A percentile compares a stretch with the other conserved stretches of the same genome.
phyloP scores from a whole-genome alignment of 345 rosid genomes.

The Gossypium australe region DNA sequence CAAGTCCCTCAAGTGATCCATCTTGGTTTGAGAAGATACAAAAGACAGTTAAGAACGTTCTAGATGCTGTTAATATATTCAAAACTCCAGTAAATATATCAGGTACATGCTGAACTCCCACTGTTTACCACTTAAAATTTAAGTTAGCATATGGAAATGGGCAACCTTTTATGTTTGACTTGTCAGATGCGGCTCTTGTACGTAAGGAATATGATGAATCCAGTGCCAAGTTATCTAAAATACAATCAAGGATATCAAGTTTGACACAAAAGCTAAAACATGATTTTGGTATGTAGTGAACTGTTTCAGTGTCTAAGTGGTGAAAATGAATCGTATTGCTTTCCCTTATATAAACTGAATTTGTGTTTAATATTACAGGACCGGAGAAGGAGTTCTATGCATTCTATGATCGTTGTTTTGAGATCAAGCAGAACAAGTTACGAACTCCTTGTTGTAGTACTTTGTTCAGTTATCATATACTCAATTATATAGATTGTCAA shows the following conservation, averaged over 20 bases:
- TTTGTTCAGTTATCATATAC: not conserved
- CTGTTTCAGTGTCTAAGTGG: constrained; percentile 7
- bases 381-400: constrained; percentile 87
- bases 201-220: constrained; percentile 83
- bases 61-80: constrained; percentile 71
- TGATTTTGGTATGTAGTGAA: constrained; percentile 70
- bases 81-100: constrained; percentile 69
- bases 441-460: not conserved
- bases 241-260: constrained; percentile 79
- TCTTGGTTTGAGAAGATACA: constrained; percentile 90
- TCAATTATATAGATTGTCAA: not conserved
- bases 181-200: constrained; percentile 68
- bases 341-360: constrained; percentile 20
- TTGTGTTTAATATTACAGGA: constrained; percentile 45
- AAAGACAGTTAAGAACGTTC: constrained; percentile 45
- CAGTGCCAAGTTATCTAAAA: constrained; percentile 63
- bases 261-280: constrained; percentile 71
- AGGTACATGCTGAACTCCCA: constrained; percentile 35
- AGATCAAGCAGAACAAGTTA: constrained; percentile 88
- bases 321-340: constrained; percentile 14
- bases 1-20: constrained; percentile 34
- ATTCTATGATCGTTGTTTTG: constrained; percentile 72
- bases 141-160: constrained; percentile 3
- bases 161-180: constrained; percentile 20
- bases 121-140: not conserved